Percentiles rank a stretch among this genome's conserved stretches.
These are phyloP conservation scores for Symbiodinium natans DNA, from an alignment of 73 alveolate species.

Conservation along the genomic window DNA sequence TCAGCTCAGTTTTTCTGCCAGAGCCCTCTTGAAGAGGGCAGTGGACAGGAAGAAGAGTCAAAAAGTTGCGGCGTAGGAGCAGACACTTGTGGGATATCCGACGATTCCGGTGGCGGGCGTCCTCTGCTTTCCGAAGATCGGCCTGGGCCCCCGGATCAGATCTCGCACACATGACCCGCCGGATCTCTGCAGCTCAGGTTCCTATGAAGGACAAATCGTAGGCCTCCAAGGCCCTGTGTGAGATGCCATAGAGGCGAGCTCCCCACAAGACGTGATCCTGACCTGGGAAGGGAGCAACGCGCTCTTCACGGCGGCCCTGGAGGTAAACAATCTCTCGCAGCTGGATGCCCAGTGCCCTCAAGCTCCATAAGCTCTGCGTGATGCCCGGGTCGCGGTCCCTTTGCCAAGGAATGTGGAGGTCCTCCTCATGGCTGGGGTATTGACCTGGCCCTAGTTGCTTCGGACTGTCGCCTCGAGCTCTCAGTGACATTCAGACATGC, in stretches of 20 bases:
- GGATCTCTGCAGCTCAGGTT: background rate
- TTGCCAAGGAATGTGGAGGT: too few relatives aligned
- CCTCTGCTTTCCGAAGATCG: conserved; percentile 1
- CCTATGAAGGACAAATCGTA: background rate
- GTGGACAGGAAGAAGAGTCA: too few relatives aligned
- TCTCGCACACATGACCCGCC: background rate
- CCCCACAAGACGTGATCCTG: background rate
- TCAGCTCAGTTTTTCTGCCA: too few relatives aligned
- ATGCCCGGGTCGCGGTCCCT: too few relatives aligned
- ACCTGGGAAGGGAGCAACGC: background rate
- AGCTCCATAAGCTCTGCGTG: too few relatives aligned
- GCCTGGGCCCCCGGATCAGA: background rate
- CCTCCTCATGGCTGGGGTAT: too few relatives aligned
- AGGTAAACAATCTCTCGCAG: background rate
- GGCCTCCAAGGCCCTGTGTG: background rate
- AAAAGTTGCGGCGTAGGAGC: too few relatives aligned
- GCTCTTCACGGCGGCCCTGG: background rate
- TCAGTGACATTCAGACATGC: too few relatives aligned
- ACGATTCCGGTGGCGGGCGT: background rate
- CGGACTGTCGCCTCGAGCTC: too few relatives aligned
- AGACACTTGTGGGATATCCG: background rate
- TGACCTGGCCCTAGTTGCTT: too few relatives aligned
- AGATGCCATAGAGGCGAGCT: too few relatives aligned
- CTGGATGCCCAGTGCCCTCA: background rate
- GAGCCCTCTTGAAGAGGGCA: too few relatives aligned